Conservation (phyloP, 2,329 filamentous ascomycete genomes). For the Hortaea werneckii region DNA sequence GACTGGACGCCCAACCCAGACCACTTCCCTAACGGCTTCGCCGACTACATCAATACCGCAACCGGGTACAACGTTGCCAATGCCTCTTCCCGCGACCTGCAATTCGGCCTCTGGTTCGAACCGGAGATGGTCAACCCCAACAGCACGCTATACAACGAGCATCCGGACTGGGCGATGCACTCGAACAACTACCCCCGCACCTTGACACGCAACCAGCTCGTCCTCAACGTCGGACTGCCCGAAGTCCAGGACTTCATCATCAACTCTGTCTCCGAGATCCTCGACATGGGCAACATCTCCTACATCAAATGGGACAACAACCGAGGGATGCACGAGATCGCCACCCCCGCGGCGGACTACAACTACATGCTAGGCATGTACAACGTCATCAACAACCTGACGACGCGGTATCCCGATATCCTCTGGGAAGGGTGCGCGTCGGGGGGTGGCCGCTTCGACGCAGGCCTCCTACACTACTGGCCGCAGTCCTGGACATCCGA, state of each 20-base stretch:
- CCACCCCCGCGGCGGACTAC: constrained; percentile 45
- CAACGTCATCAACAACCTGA: constrained; percentile 50
- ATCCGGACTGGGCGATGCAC: constrained; percentile 55
- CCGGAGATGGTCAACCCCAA: constrained; percentile 59
- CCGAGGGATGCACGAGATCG: constrained; percentile 51
- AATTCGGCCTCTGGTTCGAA: constrained; percentile 58
- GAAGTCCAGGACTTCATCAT: constrained; percentile 57
- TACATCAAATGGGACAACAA: constrained; percentile 63
- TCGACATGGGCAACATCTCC: constrained; percentile 42
- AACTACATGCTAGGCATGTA: constrained; percentile 56
- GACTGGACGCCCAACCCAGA: constrained; percentile 52
- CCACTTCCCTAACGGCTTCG: constrained; percentile 50
- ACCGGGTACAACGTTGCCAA: constrained; percentile 41
- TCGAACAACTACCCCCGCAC: constrained; percentile 48
- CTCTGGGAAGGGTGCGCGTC: constrained; percentile 59
- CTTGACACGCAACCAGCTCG: constrained; percentile 47
- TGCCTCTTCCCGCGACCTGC: constrained; percentile 36
- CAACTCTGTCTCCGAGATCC: constrained; percentile 42
- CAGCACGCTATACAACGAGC: constrained; percentile 49
- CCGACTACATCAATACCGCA: constrained; percentile 41
- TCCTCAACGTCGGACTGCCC: constrained; percentile 49
- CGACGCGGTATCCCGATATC: constrained; percentile 49
- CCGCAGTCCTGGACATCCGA: constrained; percentile 58
- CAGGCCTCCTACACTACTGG: constrained; percentile 54
- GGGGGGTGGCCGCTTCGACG: constrained; percentile 54